Evolutionary conservation across 2,329 filamentous ascomycete genomes (phyloP).

Genomic region (Hymenoscyphus fraxineus): DNA sequence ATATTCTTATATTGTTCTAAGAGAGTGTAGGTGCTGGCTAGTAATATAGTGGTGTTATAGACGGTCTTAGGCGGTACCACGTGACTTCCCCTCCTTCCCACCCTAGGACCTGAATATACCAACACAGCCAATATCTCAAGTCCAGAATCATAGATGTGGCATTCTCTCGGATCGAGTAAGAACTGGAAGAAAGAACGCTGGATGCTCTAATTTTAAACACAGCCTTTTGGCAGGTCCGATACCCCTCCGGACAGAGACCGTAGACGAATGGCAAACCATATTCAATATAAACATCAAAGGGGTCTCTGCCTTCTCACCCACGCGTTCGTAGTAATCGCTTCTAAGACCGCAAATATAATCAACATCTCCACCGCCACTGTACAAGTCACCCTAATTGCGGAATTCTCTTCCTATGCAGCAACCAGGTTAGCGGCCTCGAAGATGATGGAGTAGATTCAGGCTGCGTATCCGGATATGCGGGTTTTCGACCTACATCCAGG

Average conservation of each 20-base stretch:
- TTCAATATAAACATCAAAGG: not conserved
- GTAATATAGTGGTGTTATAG: too few relatives aligned
- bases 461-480: not conserved
- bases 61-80: too few relatives aligned
- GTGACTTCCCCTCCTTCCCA: too few relatives aligned
- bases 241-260: not conserved
- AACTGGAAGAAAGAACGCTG: not conserved
- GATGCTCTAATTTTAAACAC: not conserved
- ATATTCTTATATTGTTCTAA: too few relatives aligned
- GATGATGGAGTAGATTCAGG: not conserved
- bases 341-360: not conserved
- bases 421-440: not conserved
- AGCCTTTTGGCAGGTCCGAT: not conserved
- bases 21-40: too few relatives aligned
- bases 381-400: not conserved
- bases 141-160: not conserved
- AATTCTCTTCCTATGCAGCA: not conserved
- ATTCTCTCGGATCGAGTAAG: not conserved
- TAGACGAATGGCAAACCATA: not conserved
- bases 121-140: not conserved
- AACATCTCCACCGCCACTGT: not conserved
- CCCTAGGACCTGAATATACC: too few relatives aligned
- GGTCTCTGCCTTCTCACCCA: not conserved
- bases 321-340: not conserved
- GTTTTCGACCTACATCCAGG: not conserved